These are phyloP conservation scores for Phytophthora europaea DNA, from an alignment of 352 stramenopile species.

Conservation along the genomic window DNA sequence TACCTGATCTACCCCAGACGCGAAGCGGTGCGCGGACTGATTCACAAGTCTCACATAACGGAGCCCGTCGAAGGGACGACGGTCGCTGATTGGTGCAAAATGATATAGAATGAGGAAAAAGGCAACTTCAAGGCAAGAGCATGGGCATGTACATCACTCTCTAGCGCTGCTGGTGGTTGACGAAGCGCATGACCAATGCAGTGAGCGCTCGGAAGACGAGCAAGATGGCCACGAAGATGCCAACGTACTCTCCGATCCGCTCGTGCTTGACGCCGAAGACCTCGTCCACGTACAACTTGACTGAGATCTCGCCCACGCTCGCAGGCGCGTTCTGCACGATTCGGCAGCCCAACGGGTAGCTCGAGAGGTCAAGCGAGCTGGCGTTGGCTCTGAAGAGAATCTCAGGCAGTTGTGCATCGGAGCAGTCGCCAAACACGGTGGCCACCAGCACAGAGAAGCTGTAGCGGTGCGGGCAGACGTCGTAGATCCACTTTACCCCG, in stretches of 20 bases:
- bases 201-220: slow-evolving; percentile 42
- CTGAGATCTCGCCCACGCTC: slow-evolving; percentile 19
- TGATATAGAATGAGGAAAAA: background rate
- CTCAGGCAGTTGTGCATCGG: slow-evolving; percentile 18
- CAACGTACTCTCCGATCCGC: slow-evolving; percentile 34
- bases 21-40: background rate
- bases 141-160: background rate
- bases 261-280: slow-evolving; percentile 49
- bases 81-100: background rate
- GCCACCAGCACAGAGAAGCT: slow-evolving; percentile 34
- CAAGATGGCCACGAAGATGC: slow-evolving; percentile 34
- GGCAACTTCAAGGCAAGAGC: background rate
- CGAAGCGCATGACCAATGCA: slow-evolving; percentile 31
- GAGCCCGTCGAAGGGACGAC: background rate
- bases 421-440: slow-evolving; percentile 46
- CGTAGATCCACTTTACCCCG: slow-evolving; percentile 51
- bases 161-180: slow-evolving; percentile 40
- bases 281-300: slow-evolving; percentile 39
- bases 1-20: background rate
- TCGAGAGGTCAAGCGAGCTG: background rate
- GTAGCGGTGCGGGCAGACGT: slow-evolving; percentile 41
- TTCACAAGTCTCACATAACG: background rate
- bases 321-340: slow-evolving; percentile 32
- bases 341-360: slow-evolving; percentile 35
- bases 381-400: background rate